These are phyloP conservation scores for Solanum clarkiae DNA, from an alignment of 257 asterid species.

Conservation along the genomic window DNA sequence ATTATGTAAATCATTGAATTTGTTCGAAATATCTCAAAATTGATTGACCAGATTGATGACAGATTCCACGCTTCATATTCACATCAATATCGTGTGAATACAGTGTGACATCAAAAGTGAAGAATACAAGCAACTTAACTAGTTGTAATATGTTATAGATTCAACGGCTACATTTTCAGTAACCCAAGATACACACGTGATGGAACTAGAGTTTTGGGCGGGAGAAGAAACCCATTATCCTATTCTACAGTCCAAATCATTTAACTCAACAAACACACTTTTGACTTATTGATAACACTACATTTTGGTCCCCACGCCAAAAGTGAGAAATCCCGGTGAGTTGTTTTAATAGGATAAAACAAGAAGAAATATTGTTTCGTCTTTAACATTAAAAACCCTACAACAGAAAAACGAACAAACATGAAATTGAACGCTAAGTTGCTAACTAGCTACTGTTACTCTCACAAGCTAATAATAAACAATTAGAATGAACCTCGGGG, in stretches of 20 bases:
- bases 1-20: background rate
- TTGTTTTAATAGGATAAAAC: background rate
- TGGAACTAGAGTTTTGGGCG: constrained; percentile 7
- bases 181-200: constrained; percentile 15
- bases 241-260: constrained; percentile 8
- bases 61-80: no score
- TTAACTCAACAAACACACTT: background rate
- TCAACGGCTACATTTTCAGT: constrained; percentile 30
- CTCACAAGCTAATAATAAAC: background rate
- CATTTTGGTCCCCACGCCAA: constrained; percentile 3
- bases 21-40: background rate
- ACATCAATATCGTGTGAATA: no score
- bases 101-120: background rate
- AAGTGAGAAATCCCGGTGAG: constrained; percentile 1
- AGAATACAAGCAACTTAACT: background rate
- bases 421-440: background rate
- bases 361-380: background rate
- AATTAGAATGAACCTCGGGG: constrained; percentile 6
- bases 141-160: background rate
- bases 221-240: background rate
- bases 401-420: background rate
- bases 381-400: background rate
- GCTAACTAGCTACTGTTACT: background rate
- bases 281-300: background rate
- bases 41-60: background rate